Percentiles rank a stretch among this genome's conserved stretches.
These are phyloP conservation scores for Aspergillus ruber DNA, from an alignment of 2,329 filamentous ascomycete genomes.

Conservation along the genomic window DNA sequence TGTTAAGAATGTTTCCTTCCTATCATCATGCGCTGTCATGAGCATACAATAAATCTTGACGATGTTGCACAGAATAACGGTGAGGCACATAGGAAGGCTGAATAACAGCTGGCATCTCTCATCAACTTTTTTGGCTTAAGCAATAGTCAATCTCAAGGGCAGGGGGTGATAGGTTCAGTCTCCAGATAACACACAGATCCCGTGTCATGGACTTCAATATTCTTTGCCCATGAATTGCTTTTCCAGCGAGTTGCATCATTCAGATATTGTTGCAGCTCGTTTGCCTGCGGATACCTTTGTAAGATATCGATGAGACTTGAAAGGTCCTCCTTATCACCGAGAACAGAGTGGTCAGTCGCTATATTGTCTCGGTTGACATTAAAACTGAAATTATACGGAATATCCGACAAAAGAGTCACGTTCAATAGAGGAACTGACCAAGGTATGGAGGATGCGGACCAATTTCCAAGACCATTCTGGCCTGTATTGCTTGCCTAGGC, in stretches of 20 bases:
- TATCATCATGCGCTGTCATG: conserved; percentile 1
- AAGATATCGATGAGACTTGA: neutral
- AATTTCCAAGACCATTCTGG: neutral
- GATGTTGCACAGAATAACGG: conserved; percentile 4
- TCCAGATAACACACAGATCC: neutral
- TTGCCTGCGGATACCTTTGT: neutral
- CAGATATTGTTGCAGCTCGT: neutral
- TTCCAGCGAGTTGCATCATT: neutral
- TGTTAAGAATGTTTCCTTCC: conserved; percentile 11
- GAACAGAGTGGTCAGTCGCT: no score
- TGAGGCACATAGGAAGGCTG: conserved; percentile 6
- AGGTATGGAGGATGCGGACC: neutral
- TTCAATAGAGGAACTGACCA: neutral
- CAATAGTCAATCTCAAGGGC: neutral
- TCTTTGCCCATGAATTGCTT: neutral
- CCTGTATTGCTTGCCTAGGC: neutral
- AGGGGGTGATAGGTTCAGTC: no score
- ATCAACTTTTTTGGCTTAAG: neutral
- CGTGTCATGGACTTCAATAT: neutral
- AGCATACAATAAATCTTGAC: conserved; percentile 13
- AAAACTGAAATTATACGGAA: neutral
- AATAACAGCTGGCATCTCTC: conserved; percentile 10
- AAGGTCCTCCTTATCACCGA: neutral
- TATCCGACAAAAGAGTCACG: neutral
- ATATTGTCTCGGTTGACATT: no score